Conservation (phyloP, 148 eudicot species). For the Amaranthus hypochondriacus region DNA sequence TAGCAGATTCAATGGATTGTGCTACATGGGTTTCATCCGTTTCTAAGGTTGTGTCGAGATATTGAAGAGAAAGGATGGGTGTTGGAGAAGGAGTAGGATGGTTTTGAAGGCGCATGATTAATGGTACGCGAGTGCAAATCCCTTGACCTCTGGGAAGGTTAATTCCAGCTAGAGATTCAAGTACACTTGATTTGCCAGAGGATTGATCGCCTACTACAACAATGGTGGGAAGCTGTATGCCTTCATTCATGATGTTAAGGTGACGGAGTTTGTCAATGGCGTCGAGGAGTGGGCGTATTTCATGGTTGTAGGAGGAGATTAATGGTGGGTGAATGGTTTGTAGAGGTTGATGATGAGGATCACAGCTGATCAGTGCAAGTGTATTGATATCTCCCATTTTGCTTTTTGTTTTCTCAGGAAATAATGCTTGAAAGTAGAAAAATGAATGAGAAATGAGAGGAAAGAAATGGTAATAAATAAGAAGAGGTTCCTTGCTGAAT, state of each 20-base stretch:
- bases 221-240: conserved; percentile 28
- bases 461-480: no score
- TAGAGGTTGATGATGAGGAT: neutral
- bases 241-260: conserved; percentile 30
- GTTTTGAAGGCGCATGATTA: conserved; percentile 27
- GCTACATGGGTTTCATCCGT: conserved; percentile 25
- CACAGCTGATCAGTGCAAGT: neutral
- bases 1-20: conserved; percentile 21
- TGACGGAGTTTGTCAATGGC: conserved; percentile 27
- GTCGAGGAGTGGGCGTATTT: conserved; percentile 27
- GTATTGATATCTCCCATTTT: neutral
- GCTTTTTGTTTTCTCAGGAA: no score
- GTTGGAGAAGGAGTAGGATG: conserved; percentile 3
- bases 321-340: conserved; percentile 10
- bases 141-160: conserved; percentile 30
- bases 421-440: no score
- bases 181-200: conserved; percentile 29
- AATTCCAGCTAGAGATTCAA: conserved; percentile 31
- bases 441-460: no score
- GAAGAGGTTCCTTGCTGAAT: no score
- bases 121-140: conserved; percentile 30
- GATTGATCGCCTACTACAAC: conserved; percentile 34
- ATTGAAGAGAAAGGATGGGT: conserved; percentile 10
- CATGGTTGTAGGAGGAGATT: conserved; percentile 23
- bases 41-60: neutral